phyloP scores from a whole-genome alignment of 2,329 filamentous ascomycete species.

The Penicillium sclerotiorum region DNA sequence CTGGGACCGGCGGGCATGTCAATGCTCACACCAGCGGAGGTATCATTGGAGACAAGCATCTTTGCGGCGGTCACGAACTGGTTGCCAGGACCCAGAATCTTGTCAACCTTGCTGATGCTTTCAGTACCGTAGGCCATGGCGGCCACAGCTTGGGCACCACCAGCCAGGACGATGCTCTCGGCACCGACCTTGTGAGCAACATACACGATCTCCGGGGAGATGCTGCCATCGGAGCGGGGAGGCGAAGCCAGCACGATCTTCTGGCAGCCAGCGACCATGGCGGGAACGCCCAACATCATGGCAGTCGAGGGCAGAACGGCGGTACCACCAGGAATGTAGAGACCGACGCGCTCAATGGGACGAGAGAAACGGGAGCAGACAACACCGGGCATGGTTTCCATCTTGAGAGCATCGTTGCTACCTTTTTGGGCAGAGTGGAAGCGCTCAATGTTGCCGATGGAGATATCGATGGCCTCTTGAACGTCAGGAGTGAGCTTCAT shows the following conservation, averaged over 20 bases:
- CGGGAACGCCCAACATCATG: constrained; percentile 96
- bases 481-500: constrained; percentile 87
- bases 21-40: constrained; percentile 90
- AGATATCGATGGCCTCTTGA: constrained; percentile 87
- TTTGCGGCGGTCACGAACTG: constrained; percentile 98
- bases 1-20: constrained; percentile 98
- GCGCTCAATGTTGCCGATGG: constrained; percentile 89
- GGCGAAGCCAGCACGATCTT: constrained; percentile 93
- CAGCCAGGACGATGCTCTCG: constrained; percentile 92
- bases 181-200: constrained; percentile 95
- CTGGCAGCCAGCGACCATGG: constrained; percentile 95
- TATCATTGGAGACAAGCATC: constrained; percentile 98
- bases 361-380: constrained; percentile 90
- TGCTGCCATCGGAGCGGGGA: constrained; percentile 81
- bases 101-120: constrained; percentile 93
- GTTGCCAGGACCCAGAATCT: constrained; percentile 96
- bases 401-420: constrained; percentile 70
- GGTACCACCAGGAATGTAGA: constrained; percentile 94
- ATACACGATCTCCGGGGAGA: constrained; percentile 97
- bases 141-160: constrained; percentile 91
- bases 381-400: constrained; percentile 98
- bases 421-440: constrained; percentile 94
- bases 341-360: constrained; percentile 91
- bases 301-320: constrained; percentile 96
- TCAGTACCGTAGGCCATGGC: constrained; percentile 98